A percentile compares a stretch with the other conserved stretches of the same genome.
phyloP scores from a whole-genome alignment of 768 basidiomycete genomes.

The Terana coerulea region DNA sequence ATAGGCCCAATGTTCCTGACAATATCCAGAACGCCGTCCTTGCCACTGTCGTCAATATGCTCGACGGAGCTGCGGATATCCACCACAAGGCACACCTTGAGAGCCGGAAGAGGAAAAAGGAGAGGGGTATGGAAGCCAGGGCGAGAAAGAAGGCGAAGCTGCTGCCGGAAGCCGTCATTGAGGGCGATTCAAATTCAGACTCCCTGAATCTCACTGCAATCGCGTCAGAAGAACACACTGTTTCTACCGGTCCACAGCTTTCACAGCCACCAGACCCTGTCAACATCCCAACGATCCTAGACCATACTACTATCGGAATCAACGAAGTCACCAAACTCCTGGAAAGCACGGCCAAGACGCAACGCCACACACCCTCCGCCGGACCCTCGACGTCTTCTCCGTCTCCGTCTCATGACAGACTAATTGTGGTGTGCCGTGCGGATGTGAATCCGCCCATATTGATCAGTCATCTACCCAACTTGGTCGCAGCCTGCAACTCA shows the following conservation, averaged over 20 bases:
- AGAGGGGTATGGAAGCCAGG: constrained; percentile 23
- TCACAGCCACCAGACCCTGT: too few relatives aligned
- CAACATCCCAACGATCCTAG: constrained; percentile 35
- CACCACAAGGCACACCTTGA: constrained; percentile 37
- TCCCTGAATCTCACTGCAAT: background rate
- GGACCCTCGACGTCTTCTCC: too few relatives aligned
- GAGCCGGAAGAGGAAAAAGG: constrained; percentile 38
- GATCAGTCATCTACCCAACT: constrained; percentile 70
- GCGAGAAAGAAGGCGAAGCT: background rate
- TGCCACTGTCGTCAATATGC: constrained; percentile 42
- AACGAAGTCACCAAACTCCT: constrained; percentile 76
- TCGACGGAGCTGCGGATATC: constrained; percentile 50
- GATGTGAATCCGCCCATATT: constrained; percentile 73
- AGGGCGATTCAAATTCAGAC: background rate
- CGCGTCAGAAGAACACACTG: background rate
- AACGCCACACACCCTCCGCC: constrained; percentile 5
- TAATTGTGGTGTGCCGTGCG: constrained; percentile 67
- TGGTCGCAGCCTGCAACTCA: constrained; percentile 76
- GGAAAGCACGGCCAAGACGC: constrained; percentile 49
- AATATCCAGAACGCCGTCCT: constrained; percentile 63
- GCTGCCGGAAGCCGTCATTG: background rate
- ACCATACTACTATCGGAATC: constrained; percentile 62
- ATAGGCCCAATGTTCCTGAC: constrained; percentile 39
- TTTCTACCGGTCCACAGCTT: background rate
- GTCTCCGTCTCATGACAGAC: constrained; percentile 14